phyloP scores from a whole-genome alignment of 1,284 basidiomycete species.

The Sphaerobolus stellatus region DNA sequence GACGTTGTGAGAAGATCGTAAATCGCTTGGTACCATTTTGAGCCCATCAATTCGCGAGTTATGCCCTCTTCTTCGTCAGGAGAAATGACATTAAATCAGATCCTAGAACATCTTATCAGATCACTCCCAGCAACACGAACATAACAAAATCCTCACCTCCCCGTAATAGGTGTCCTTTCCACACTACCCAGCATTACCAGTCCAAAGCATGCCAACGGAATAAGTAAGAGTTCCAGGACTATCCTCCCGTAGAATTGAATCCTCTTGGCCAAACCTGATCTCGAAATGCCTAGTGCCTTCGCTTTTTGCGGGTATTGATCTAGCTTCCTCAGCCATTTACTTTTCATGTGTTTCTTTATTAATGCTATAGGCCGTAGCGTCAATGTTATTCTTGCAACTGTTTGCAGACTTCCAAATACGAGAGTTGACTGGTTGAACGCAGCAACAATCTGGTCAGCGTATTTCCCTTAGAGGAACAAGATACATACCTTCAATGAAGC shows the following conservation, averaged over 20 bases:
- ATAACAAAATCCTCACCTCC: conserved; percentile 53
- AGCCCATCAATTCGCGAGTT: conserved; percentile 69
- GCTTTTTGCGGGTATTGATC: conserved; percentile 51
- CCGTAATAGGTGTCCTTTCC: conserved; percentile 82
- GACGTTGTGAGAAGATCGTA: conserved; percentile 67
- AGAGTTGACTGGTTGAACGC: too few relatives aligned
- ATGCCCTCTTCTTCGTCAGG: conserved; percentile 90
- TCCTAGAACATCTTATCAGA: conserved; percentile 45
- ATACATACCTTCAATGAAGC: too few relatives aligned
- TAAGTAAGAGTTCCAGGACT: conserved; percentile 61
- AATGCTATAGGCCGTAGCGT: conserved; percentile 69
- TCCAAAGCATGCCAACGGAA: conserved; percentile 72
- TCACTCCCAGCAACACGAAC: neutral
- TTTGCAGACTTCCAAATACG: too few relatives aligned
- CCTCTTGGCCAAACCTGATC: conserved; percentile 42
- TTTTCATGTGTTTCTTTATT: conserved; percentile 53
- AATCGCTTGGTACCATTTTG: conserved; percentile 84
- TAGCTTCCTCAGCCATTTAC: conserved; percentile 49
- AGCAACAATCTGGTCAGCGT: too few relatives aligned
- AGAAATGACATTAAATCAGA: conserved; percentile 83
- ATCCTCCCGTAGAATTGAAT: conserved; percentile 50
- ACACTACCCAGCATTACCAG: conserved; percentile 73
- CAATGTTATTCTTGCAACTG: conserved; percentile 63
- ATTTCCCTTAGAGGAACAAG: too few relatives aligned
- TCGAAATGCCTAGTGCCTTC: conserved; percentile 51